A percentile compares a stretch with the other conserved stretches of the same genome.
Conservation (phyloP, 1,139 yeast genomes). For the Saccharomyces hybrid region DNA sequence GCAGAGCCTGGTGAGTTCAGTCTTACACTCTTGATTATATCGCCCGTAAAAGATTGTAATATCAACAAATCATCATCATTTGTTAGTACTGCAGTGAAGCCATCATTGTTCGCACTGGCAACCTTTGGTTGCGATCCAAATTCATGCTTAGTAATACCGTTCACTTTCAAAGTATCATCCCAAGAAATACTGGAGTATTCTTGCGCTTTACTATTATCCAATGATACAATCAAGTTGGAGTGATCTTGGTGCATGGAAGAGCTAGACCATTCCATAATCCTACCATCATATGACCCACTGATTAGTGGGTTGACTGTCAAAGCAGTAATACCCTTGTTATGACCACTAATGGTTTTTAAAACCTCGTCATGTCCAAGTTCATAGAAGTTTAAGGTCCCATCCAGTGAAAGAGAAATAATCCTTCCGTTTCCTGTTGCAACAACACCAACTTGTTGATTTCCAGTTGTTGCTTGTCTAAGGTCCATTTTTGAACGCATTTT, state of each 20-base stretch:
- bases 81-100: slow-evolving; percentile 34
- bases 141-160: slow-evolving; percentile 25
- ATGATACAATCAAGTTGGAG: slow-evolving; percentile 49
- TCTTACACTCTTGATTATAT: slow-evolving; percentile 23
- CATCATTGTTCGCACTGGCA: slow-evolving; percentile 33
- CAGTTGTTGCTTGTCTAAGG: slow-evolving; percentile 35
- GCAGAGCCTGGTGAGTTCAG: slow-evolving; percentile 39
- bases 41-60: slow-evolving; percentile 24
- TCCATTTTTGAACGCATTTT: slow-evolving; percentile 40
- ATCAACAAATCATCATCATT: slow-evolving; percentile 29
- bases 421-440: slow-evolving; percentile 50
- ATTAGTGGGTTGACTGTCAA: slow-evolving; percentile 35
- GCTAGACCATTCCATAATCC: slow-evolving; percentile 50
- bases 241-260: slow-evolving; percentile 41
- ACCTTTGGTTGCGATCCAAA: slow-evolving; percentile 62
- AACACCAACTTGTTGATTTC: slow-evolving; percentile 76
- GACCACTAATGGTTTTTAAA: slow-evolving; percentile 53
- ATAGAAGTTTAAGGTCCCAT: slow-evolving; percentile 55
- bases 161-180: slow-evolving; percentile 70
- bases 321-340: slow-evolving; percentile 72
- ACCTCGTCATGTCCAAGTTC: slow-evolving; percentile 33
- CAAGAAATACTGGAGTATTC: slow-evolving; percentile 56
- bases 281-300: slow-evolving; percentile 85
- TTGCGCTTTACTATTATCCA: slow-evolving; percentile 25
- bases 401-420: slow-evolving; percentile 59